phyloP scores from a whole-genome alignment of 2,329 filamentous ascomycete genomes.

The Diaporthe sp. region DNA sequence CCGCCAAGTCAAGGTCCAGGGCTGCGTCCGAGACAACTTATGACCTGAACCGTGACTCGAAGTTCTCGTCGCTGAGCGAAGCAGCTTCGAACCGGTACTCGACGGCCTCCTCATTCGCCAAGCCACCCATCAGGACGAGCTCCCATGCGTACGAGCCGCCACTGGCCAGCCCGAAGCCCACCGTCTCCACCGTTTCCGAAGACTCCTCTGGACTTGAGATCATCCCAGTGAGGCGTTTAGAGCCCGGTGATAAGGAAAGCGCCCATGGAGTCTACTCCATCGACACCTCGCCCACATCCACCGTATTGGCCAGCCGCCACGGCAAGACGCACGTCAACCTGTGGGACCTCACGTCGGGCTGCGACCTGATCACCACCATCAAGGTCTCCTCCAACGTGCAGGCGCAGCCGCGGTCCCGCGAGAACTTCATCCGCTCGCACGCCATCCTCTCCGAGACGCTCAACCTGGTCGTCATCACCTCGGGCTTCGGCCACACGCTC shows the following conservation, averaged over 20 bases:
- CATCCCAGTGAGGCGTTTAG: slow-evolving; percentile 44
- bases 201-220: slow-evolving; percentile 22
- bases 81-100: slow-evolving; percentile 34
- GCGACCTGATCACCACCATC: slow-evolving; percentile 48
- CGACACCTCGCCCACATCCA: slow-evolving; percentile 52
- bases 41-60: slow-evolving; percentile 31
- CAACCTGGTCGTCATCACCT: slow-evolving; percentile 56
- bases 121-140: slow-evolving; percentile 29
- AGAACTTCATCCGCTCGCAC: slow-evolving; percentile 60
- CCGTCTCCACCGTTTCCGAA: slow-evolving; percentile 7
- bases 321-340: slow-evolving; percentile 50
- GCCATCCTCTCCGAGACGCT: slow-evolving; percentile 57
- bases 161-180: neutral
- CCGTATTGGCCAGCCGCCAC: slow-evolving; percentile 53
- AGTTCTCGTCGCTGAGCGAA: slow-evolving; percentile 30
- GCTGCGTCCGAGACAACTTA: slow-evolving; percentile 29
- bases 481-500: slow-evolving; percentile 55
- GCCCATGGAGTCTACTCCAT: slow-evolving; percentile 52
- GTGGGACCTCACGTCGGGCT: slow-evolving; percentile 47
- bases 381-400: slow-evolving; percentile 58
- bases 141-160: slow-evolving; percentile 30
- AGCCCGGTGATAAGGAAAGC: slow-evolving; percentile 48
- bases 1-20: slow-evolving; percentile 30
- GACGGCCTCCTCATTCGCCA: slow-evolving; percentile 17
- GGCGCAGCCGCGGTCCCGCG: slow-evolving; percentile 54